These are phyloP conservation scores for Pyrus communis DNA, from an alignment of 306 rosid species.

Conservation along the genomic window DNA sequence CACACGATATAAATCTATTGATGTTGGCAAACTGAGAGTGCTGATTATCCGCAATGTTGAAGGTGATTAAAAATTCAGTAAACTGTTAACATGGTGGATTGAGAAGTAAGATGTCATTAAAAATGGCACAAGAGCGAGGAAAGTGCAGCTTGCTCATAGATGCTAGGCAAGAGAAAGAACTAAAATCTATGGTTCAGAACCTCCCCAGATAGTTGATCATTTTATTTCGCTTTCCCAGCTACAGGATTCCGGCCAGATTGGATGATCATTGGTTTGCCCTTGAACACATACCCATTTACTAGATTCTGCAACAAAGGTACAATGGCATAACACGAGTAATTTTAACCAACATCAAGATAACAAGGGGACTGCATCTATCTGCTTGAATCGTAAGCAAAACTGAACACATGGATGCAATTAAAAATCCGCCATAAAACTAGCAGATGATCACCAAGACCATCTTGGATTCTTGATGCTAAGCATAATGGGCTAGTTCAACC, in stretches of 20 bases:
- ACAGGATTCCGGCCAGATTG: slow-evolving; percentile 83
- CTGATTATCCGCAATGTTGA: too few species aligned
- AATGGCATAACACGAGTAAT: slow-evolving; percentile 1
- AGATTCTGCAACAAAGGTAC: slow-evolving; percentile 51
- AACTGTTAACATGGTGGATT: too few species aligned
- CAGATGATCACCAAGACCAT: not conserved
- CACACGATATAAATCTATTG: not conserved
- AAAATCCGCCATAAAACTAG: not conserved
- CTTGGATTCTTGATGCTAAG: not conserved
- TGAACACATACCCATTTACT: slow-evolving; percentile 70
- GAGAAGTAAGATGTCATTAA: too few species aligned
- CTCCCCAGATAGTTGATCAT: not conserved
- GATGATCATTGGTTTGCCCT: slow-evolving; percentile 89
- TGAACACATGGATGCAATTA: not conserved
- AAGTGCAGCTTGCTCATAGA: not conserved
- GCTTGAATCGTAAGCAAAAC: not conserved
- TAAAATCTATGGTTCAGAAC: not conserved
- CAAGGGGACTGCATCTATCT: not conserved
- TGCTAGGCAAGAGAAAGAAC: not conserved
- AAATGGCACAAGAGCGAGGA: not conserved
- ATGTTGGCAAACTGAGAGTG: not conserved
- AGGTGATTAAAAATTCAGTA: not conserved
- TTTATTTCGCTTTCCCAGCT: slow-evolving; percentile 42
- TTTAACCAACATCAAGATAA: not conserved
- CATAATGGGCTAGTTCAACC: slow-evolving; percentile 68